Evolutionary conservation across 306 rosid species (phyloP), one percentile per base, ranked within the genome.

Genomic region (Acacia confusa): DNA sequence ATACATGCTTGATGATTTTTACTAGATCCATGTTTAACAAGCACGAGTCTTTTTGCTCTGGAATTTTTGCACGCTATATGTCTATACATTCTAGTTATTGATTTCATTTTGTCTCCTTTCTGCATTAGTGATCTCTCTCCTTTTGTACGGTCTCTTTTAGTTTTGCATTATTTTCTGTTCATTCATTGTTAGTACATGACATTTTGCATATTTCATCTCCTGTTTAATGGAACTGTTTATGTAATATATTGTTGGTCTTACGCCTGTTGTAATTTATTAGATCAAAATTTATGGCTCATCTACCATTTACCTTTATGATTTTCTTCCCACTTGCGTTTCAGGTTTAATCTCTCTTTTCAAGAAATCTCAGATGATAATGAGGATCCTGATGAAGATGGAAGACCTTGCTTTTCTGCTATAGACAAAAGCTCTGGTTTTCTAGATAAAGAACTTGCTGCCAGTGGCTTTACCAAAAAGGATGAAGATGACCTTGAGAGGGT

Each of bases 391-490:
- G 98, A 84, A 72, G 82, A 78, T 76, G 94, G 88, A 44, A 88
- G 90, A 79, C 94, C 90, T 67, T 81, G 88, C 61, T 89, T 94
- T 84, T 88, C 92, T 76, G 78, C 81, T 68, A 89, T 94, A 82
- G 85, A 90, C 47, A 91, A 88, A 87, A 84, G 85, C 60, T 78
- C 84, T 81, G 92, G 89, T 86, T 88, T 69, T 86, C 87, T 94
- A 72, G 98, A 94, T 85, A 92, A 88, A 86, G 98, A 94, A 77
- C 94, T 94, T 85, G 89, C 94, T 78, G 98, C 97, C 79, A 94
- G 98, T 87, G 98, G 98, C 74, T 94, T 94, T 85, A 81, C 91
- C 70, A 88, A 80, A 80, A 93, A 90, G 89, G 92, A 95, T 25
- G 97, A 89, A 41, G 92, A 90, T 78, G 87, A 83, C 77, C 91